phyloP scores from a whole-genome alignment of 202 grass and related monocot genomes.

The Bolboschoenoplectus hybrid region DNA sequence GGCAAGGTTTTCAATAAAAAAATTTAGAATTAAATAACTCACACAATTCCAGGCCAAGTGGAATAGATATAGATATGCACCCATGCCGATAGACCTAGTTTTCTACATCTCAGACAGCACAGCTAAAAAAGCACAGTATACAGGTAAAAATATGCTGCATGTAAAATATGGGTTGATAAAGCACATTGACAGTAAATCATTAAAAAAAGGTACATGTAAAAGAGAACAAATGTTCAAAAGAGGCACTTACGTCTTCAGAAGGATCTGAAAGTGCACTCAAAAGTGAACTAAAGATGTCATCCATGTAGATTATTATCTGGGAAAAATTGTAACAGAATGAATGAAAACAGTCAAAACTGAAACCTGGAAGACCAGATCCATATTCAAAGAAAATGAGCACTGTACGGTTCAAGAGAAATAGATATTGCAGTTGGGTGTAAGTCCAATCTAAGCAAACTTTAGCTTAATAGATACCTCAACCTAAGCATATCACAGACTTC shows the following conservation, averaged over 20 bases:
- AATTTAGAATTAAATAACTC: constrained; percentile 26
- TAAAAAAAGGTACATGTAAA: constrained; percentile 9
- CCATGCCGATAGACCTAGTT: constrained; percentile 7
- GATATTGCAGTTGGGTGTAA: constrained; percentile 11
- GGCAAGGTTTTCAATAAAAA: constrained; percentile 18
- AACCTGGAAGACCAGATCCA: constrained; percentile 1
- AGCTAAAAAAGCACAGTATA: constrained; percentile 17
- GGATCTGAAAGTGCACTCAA: constrained; percentile 91
- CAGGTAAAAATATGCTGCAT: constrained; percentile 1
- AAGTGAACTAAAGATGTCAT: constrained; percentile 83
- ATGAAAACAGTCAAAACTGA: background rate
- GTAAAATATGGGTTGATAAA: constrained; percentile 5
- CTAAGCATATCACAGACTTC: constrained; percentile 28
- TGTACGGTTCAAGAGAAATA: background rate
- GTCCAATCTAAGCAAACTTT: background rate
- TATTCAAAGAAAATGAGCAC: background rate
- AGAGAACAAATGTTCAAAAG: constrained; percentile 19
- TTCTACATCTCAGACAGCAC: constrained; percentile 16
- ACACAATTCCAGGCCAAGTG: background rate
- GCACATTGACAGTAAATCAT: background rate
- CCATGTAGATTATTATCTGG: constrained; percentile 90
- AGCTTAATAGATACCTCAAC: background rate
- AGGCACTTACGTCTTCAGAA: constrained; percentile 73
- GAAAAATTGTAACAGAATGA: constrained; percentile 41
- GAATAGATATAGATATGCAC: background rate